Percentiles rank a stretch among this genome's conserved stretches.
Conservation (phyloP, 179 eudicot genomes). For the Amaranthus tricolor region DNA sequence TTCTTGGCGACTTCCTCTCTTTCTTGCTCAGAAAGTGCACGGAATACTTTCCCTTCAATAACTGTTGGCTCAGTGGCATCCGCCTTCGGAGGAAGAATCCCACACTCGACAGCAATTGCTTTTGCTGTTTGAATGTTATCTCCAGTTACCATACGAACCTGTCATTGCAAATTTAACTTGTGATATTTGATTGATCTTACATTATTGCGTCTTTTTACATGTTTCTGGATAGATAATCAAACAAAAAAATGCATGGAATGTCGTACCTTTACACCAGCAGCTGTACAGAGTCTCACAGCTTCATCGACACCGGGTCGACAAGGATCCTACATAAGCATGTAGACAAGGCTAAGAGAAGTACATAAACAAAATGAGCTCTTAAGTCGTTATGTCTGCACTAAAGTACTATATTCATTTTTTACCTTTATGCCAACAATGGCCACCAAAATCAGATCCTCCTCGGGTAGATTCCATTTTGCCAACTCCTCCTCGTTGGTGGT, state of each 20-base stretch:
- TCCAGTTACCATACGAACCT: constrained; percentile 99
- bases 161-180: neutral
- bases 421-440: constrained; percentile 95
- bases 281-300: constrained; percentile 69
- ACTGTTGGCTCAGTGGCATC: constrained; percentile 49
- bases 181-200: neutral
- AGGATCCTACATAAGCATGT: constrained; percentile 66
- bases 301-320: constrained; percentile 94
- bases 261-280: constrained; percentile 90
- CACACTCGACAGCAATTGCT: constrained; percentile 91
- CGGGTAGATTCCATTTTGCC: constrained; percentile 72
- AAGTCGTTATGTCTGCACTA: too few species aligned
- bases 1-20: constrained; percentile 56
- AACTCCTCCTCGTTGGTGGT: constrained; percentile 60
- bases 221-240: too few species aligned
- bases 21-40: constrained; percentile 66
- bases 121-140: constrained; percentile 92
- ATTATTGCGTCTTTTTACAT: neutral
- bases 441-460: constrained; percentile 66
- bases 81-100: constrained; percentile 61
- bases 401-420: neutral
- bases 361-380: neutral
- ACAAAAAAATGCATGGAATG: neutral
- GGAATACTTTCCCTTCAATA: constrained; percentile 80
- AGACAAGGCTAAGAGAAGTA: constrained; percentile 8